These are phyloP conservation scores for Elongisporangium undulatum DNA, from an alignment of 352 stramenopile genomes.

Conservation along the genomic window DNA sequence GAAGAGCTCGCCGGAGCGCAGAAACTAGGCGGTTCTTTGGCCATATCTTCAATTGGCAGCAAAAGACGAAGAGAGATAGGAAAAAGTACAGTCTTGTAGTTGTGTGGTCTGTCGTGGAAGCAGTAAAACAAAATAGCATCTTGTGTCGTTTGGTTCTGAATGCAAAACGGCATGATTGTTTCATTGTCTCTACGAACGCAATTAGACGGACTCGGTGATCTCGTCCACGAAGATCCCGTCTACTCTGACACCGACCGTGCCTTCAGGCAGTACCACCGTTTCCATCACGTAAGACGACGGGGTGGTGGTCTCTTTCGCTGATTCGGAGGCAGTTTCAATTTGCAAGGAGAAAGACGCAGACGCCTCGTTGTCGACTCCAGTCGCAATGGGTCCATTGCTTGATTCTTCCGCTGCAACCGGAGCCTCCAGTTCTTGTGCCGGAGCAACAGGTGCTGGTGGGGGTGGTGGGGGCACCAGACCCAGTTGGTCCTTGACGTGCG, in stretches of 20 bases:
- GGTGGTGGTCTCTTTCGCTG: neutral
- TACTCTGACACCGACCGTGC: slow-evolving; percentile 39
- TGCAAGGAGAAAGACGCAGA: neutral
- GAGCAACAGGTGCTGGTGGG: slow-evolving; percentile 4
- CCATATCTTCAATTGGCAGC: neutral
- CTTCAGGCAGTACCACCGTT: slow-evolving; percentile 27
- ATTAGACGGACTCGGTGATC: slow-evolving; percentile 48
- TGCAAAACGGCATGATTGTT: neutral
- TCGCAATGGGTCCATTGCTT: neutral
- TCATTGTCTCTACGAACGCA: neutral
- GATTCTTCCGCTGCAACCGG: neutral
- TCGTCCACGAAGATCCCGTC: slow-evolving; percentile 53
- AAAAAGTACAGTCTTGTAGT: neutral
- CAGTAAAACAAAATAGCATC: neutral
- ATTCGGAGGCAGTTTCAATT: neutral
- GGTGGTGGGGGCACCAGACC: slow-evolving; percentile 37
- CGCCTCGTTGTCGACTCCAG: neutral
- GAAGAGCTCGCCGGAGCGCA: slow-evolving; percentile 27
- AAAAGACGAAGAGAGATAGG: neutral
- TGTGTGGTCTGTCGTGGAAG: neutral
- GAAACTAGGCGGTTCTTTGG: neutral
- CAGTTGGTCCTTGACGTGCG: slow-evolving; percentile 73
- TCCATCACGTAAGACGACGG: slow-evolving; percentile 9
- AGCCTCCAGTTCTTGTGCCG: neutral
- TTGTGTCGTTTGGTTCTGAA: neutral